Evolutionary conservation across 371 early-diverging fungal species (phyloP).

Genomic region (Apophysomyces variabilis): DNA sequence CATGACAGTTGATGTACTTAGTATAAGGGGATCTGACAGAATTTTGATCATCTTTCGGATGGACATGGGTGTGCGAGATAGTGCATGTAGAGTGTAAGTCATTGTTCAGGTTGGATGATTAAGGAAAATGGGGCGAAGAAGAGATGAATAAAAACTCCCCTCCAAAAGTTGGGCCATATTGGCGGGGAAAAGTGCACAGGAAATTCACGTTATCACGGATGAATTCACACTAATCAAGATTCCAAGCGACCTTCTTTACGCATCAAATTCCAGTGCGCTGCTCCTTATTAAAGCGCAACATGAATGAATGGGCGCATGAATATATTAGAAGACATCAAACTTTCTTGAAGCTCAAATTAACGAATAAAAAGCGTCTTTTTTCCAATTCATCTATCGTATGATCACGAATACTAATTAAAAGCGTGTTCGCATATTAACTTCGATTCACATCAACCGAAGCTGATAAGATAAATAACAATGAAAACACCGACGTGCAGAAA

Average conservation of each 20-base stretch:
- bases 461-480: no score
- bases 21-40: slow-evolving; percentile 14
- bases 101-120: neutral
- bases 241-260: neutral
- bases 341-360: no score
- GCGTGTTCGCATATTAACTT: no score
- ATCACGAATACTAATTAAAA: no score
- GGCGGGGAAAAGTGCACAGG: neutral
- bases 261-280: neutral
- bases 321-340: no score
- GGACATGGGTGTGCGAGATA: slow-evolving; percentile 2
- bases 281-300: neutral
- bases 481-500: no score
- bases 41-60: slow-evolving; percentile 8
- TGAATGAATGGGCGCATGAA: no score
- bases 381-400: no score
- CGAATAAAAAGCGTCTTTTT: no score
- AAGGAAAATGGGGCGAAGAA: neutral
- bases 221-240: neutral
- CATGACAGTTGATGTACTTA: slow-evolving; percentile 11
- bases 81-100: neutral
- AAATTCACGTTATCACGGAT: neutral
- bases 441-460: no score
- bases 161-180: slow-evolving; percentile 2
- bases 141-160: slow-evolving; percentile 2